phyloP scores from a whole-genome alignment of 768 basidiomycete genomes.

The Podaxis sp. region DNA sequence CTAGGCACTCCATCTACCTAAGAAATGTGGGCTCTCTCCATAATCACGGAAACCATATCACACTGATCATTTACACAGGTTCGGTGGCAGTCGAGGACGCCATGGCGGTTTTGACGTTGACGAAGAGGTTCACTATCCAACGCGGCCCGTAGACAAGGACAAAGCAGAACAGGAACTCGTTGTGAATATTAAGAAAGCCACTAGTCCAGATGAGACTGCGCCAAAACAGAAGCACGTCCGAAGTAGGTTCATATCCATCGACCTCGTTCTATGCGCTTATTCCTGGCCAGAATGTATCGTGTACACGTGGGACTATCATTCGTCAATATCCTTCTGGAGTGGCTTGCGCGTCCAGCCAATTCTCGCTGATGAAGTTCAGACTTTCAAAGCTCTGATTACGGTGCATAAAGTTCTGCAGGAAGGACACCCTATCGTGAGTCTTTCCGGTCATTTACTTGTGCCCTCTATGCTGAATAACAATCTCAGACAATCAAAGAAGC shows the following conservation, averaged over 20 bases:
- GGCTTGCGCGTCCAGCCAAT: conserved; percentile 96
- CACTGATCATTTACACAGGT: conserved; percentile 25
- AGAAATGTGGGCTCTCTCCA: background rate
- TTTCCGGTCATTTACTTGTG: conserved; percentile 1
- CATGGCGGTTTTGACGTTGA: conserved; percentile 61
- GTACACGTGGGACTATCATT: conserved; percentile 99
- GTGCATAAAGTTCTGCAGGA: conserved; percentile 98
- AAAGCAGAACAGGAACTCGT: conserved; percentile 94
- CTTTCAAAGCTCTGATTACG: conserved; percentile 96
- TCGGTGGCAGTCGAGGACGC: conserved; percentile 32
- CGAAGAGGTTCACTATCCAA: conserved; percentile 89
- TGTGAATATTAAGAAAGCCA: conserved; percentile 97
- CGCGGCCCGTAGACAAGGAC: conserved; percentile 97
- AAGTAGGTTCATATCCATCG: conserved; percentile 52
- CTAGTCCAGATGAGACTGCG: conserved; percentile 89
- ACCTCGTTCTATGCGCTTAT: conserved; percentile 9
- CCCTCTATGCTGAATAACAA: conserved; percentile 5
- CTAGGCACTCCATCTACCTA: background rate
- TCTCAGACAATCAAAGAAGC: conserved; percentile 91
- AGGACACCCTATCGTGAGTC: conserved; percentile 83
- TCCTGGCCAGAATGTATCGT: conserved; percentile 82
- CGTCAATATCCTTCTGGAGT: conserved; percentile 97
- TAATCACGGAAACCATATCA: background rate
- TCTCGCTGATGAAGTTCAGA: conserved; percentile 94
- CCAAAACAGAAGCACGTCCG: conserved; percentile 99